Percentiles rank a stretch among this genome's conserved stretches.
phyloP scores from a whole-genome alignment of 495 filamentous ascomycete species.

The Penicillium pulvis region DNA sequence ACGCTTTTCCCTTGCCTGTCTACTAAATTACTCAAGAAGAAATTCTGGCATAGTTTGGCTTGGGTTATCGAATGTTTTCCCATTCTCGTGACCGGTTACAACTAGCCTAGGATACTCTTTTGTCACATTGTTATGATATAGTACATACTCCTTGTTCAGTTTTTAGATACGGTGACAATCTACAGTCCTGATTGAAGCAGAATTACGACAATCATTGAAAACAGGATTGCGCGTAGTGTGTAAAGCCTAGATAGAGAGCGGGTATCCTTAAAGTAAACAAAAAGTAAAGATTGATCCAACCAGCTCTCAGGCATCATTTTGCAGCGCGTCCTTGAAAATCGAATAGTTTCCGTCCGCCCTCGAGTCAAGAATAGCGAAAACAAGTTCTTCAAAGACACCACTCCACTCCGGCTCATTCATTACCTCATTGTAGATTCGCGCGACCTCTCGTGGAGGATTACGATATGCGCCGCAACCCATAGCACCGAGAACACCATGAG shows the following conservation, averaged over 20 bases:
- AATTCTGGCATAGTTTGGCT: too few species aligned
- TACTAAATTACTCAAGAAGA: background rate
- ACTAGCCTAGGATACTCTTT: too few species aligned
- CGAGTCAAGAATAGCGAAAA: slow-evolving; percentile 39
- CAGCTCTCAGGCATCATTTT: background rate
- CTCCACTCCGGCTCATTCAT: slow-evolving; percentile 54
- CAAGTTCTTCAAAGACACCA: slow-evolving; percentile 40
- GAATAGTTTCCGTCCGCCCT: slow-evolving; percentile 45
- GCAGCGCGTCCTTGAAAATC: slow-evolving; percentile 48
- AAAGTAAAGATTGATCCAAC: too few species aligned
- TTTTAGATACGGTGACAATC: too few species aligned
- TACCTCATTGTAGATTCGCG: slow-evolving; percentile 60
- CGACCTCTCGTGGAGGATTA: slow-evolving; percentile 64
- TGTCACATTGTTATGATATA: background rate
- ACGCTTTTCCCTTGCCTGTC: slow-evolving; percentile 1
- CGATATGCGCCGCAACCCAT: slow-evolving; percentile 68
- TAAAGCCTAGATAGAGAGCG: too few species aligned
- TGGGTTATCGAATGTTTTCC: too few species aligned
- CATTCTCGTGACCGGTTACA: too few species aligned
- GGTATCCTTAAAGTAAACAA: too few species aligned
- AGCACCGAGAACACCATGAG: slow-evolving; percentile 62
- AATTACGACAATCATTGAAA: too few species aligned
- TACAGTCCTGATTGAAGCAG: too few species aligned
- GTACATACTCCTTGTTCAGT: too few species aligned
- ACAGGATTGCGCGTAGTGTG: too few species aligned